These are phyloP conservation scores for Trichosporon sp. DNA, from an alignment of 1,284 basidiomycete genomes.

Conservation along the genomic window DNA sequence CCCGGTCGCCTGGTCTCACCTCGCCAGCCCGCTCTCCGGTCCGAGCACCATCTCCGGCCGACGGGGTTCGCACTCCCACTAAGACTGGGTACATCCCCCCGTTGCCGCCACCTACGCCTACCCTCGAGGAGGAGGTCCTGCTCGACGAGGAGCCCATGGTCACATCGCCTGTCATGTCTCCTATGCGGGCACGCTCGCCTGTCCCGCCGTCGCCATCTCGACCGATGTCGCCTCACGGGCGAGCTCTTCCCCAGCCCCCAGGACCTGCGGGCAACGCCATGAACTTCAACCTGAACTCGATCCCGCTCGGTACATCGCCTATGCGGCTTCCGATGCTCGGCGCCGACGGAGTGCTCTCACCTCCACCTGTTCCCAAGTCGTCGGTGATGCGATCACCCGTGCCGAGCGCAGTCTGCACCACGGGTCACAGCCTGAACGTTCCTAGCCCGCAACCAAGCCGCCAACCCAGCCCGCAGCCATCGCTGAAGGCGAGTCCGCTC, in stretches of 20 bases:
- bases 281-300: constrained; percentile 3
- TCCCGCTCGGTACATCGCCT: background rate
- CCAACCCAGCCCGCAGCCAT: background rate
- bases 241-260: background rate
- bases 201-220: background rate
- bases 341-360: background rate
- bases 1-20: background rate
- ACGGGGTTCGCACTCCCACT: background rate
- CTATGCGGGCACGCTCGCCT: background rate
- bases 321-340: background rate
- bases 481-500: constrained; percentile 8
- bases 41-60: background rate
- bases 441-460: background rate
- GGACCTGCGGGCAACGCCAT: background rate
- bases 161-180: background rate
- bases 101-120: constrained; percentile 11
- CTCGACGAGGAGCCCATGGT: background rate
- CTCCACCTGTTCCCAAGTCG: background rate
- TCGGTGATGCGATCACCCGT: background rate
- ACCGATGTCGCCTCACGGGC: background rate
- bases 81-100: constrained; percentile 15
- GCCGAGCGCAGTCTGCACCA: background rate
- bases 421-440: background rate
- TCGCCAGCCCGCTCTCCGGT: background rate
- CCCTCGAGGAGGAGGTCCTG: background rate